Evolutionary conservation across 2,329 filamentous ascomycete genomes (phyloP).

Genomic region (Diaporthe australafricana): DNA sequence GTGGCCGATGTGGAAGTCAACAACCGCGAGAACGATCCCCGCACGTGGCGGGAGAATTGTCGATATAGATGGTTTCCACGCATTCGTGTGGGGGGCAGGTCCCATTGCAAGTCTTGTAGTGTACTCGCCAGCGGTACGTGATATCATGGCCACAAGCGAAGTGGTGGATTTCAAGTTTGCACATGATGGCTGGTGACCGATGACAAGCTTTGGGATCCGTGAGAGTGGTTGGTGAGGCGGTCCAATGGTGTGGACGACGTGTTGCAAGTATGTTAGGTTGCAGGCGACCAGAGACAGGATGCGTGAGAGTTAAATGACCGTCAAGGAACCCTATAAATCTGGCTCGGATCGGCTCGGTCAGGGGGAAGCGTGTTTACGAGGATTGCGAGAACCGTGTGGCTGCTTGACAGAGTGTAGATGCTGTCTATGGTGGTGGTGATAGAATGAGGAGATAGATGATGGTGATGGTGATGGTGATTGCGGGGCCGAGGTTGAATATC

Average conservation of each 20-base stretch:
- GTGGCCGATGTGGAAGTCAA: background rate
- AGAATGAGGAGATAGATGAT: constrained; percentile 4
- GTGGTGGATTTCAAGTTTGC: constrained; percentile 16
- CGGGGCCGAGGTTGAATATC: constrained; percentile 26
- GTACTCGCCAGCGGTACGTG: background rate
- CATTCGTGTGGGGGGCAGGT: background rate
- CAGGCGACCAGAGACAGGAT: background rate
- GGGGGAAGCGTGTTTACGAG: background rate
- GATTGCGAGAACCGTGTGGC: constrained; percentile 17
- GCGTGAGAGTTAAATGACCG: background rate
- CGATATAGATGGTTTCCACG: background rate
- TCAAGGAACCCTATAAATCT: background rate
- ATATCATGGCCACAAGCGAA: constrained; percentile 25
- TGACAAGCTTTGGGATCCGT: background rate
- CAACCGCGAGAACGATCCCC: background rate
- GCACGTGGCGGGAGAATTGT: background rate
- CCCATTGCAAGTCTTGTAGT: background rate
- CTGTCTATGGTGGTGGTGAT: constrained; percentile 1
- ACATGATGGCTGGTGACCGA: constrained; percentile 26
- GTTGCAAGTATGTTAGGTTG: background rate
- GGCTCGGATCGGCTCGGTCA: background rate
- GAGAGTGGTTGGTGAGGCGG: background rate
- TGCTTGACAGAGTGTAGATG: background rate
- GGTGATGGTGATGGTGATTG: constrained; percentile 31
- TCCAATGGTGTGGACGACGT: background rate